phyloP scores from a whole-genome alignment of 495 filamentous ascomycete species.

The Tuber umbilicatum region DNA sequence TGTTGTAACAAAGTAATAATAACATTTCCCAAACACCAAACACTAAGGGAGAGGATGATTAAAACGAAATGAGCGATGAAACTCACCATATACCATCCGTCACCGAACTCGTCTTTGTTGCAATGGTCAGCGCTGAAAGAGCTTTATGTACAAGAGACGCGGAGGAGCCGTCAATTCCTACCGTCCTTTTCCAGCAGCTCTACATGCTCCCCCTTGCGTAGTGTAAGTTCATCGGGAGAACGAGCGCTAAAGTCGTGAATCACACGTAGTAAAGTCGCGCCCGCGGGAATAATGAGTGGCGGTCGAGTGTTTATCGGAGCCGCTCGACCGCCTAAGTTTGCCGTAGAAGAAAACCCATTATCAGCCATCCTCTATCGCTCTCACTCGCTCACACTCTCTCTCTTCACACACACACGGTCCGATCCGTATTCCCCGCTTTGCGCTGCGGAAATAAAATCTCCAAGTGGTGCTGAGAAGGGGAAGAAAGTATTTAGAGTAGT shows the following conservation, averaged over 20 bases:
- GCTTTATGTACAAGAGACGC: constrained; percentile 47
- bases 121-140: constrained; percentile 39
- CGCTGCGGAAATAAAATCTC: neutral
- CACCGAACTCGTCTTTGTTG: constrained; percentile 76
- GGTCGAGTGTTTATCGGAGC: constrained; percentile 9
- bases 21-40: constrained; percentile 13
- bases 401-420: neutral
- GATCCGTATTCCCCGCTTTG: neutral
- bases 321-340: neutral
- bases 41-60: neutral
- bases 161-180: constrained; percentile 38
- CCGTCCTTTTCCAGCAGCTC: constrained; percentile 71
- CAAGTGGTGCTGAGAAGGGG: neutral
- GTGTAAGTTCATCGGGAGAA: constrained; percentile 83
- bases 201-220: constrained; percentile 81
- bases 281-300: constrained; percentile 22
- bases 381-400: constrained; percentile 7
- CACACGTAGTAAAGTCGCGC: constrained; percentile 28
- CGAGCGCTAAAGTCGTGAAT: constrained; percentile 78
- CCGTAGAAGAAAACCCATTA: neutral
- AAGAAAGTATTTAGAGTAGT: neutral
- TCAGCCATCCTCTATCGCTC: constrained; percentile 16
- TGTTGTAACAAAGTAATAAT: neutral
- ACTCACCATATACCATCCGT: constrained; percentile 93
- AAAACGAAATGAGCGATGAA: constrained; percentile 8